Conservation (phyloP, 164 flowering plant genomes). For the Sextonia rubra region DNA sequence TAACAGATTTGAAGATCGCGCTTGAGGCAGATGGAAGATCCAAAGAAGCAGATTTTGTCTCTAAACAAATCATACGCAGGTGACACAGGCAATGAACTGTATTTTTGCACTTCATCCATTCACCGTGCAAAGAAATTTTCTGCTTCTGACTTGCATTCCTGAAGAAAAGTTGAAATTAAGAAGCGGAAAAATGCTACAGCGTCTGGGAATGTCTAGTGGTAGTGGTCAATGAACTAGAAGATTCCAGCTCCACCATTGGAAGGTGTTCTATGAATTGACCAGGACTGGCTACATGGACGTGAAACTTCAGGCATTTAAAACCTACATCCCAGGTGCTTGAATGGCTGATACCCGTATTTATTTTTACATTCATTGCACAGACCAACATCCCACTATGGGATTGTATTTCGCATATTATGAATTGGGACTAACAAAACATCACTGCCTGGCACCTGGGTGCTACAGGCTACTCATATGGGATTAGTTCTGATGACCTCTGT, state of each 20-base stretch:
- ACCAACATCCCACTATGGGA: not conserved
- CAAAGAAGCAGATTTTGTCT: slow-evolving; percentile 60
- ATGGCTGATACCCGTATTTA: not conserved
- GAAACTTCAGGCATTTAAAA: not conserved
- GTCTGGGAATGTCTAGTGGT: not conserved
- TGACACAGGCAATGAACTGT: not conserved
- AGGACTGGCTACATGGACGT: no score
- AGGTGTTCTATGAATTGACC: not conserved
- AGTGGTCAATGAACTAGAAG: not conserved
- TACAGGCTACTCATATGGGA: not conserved
- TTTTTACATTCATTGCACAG: not conserved
- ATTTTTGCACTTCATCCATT: not conserved
- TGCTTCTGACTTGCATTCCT: not conserved
- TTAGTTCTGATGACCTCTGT: not conserved
- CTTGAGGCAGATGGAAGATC: slow-evolving; percentile 42
- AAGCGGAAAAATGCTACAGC: not conserved
- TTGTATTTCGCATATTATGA: no score
- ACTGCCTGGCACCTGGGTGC: not conserved
- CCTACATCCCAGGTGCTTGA: not conserved
- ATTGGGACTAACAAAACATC: not conserved
- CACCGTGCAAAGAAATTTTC: not conserved
- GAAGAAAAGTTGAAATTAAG: not conserved
- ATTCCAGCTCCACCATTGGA: not conserved
- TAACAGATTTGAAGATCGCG: slow-evolving; percentile 31
- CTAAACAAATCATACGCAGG: slow-evolving; percentile 16